phyloP scores from a whole-genome alignment of 768 basidiomycete species.

The Steccherinum ochraceum region DNA sequence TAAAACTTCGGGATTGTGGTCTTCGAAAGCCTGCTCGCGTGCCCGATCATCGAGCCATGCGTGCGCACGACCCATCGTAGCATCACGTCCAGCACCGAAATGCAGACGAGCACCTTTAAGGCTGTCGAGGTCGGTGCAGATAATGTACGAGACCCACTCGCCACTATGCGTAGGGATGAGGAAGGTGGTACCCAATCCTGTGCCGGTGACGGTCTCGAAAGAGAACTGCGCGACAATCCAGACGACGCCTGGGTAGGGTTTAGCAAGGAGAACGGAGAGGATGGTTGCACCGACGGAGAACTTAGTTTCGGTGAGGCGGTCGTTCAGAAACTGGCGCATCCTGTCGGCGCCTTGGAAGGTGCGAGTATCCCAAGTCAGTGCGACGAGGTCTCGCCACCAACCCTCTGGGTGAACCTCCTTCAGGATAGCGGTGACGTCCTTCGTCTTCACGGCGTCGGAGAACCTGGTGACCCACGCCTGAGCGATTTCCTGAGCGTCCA shows the following conservation, averaged over 20 bases:
- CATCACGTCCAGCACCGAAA: slow-evolving; percentile 27
- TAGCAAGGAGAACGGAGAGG: slow-evolving; percentile 18
- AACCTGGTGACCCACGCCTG: slow-evolving; percentile 38
- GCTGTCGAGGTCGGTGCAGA: slow-evolving; percentile 47
- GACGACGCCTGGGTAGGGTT: slow-evolving; percentile 19
- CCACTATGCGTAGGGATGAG: slow-evolving; percentile 34
- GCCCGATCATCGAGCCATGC: slow-evolving; percentile 34
- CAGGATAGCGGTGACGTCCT: slow-evolving; percentile 29
- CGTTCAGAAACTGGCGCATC: slow-evolving; percentile 25
- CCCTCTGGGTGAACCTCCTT: slow-evolving; percentile 26
- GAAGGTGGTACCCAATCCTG: slow-evolving; percentile 37
- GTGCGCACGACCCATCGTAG: slow-evolving; percentile 32
- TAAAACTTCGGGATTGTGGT: slow-evolving; percentile 44
- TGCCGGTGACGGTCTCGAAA: slow-evolving; percentile 35
- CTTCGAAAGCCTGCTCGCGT: slow-evolving; percentile 31
- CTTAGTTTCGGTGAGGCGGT: slow-evolving; percentile 14
- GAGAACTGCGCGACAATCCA: slow-evolving; percentile 28
- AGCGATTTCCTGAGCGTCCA: slow-evolving; percentile 31
- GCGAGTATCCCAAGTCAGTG: slow-evolving; percentile 32
- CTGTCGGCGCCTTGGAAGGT: slow-evolving; percentile 25
- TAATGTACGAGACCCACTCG: slow-evolving; percentile 42
- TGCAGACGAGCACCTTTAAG: slow-evolving; percentile 40
- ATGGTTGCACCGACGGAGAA: slow-evolving; percentile 9
- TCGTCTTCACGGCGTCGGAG: slow-evolving; percentile 23
- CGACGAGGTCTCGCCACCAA: slow-evolving; percentile 28